Conservation (phyloP, 2,329 filamentous ascomycete species). For the Westerdykella sp. region DNA sequence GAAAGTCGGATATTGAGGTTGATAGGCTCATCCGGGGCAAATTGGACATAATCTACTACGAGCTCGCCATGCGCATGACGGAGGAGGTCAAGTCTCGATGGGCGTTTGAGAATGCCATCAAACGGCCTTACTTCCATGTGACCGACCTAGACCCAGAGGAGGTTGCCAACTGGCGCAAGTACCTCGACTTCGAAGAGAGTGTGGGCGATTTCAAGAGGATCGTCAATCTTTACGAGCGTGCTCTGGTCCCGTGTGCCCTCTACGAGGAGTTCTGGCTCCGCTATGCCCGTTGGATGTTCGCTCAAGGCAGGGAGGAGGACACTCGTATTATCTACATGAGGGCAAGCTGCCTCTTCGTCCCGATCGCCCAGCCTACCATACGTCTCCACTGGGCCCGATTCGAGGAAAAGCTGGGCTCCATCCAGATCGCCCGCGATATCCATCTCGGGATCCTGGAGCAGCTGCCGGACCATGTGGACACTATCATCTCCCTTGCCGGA, state of each 20-base stretch:
- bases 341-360: slow-evolving; percentile 77
- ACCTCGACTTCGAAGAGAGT: slow-evolving; percentile 88
- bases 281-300: slow-evolving; percentile 88
- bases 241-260: slow-evolving; percentile 83
- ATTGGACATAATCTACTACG: slow-evolving; percentile 73
- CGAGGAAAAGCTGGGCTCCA: slow-evolving; percentile 74
- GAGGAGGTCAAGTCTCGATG: slow-evolving; percentile 86
- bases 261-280: slow-evolving; percentile 98
- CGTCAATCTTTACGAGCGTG: slow-evolving; percentile 87
- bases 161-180: slow-evolving; percentile 87
- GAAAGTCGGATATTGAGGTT: slow-evolving; percentile 66
- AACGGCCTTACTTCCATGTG: slow-evolving; percentile 94
- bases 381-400: slow-evolving; percentile 91
- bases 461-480: slow-evolving; percentile 77
- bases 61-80: slow-evolving; percentile 74
- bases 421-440: slow-evolving; percentile 75
- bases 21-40: slow-evolving; percentile 76
- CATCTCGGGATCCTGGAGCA: slow-evolving; percentile 71
- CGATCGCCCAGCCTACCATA: slow-evolving; percentile 75
- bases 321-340: slow-evolving; percentile 87
- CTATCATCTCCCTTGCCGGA: slow-evolving; percentile 82
- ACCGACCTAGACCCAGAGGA: slow-evolving; percentile 84
- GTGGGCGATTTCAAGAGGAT: slow-evolving; percentile 71
- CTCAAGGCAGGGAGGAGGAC: slow-evolving; percentile 74
- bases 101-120: slow-evolving; percentile 92